phyloP scores from a whole-genome alignment of 176 grass and related monocot genomes.

The Carex cristatella region DNA sequence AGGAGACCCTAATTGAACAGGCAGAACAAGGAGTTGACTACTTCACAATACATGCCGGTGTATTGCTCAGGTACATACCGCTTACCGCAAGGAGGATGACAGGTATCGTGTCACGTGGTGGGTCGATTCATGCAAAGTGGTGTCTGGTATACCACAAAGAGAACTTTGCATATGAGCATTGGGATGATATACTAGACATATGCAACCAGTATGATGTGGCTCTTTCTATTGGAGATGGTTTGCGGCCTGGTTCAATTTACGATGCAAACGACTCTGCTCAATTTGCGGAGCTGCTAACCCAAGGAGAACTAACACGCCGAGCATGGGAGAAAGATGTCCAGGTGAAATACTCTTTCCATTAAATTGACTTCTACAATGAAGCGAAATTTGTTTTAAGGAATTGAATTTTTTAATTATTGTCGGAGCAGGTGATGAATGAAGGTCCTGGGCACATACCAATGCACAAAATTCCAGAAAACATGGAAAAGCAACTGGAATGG shows the following conservation, averaged over 20 bases:
- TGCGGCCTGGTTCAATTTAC: slow-evolving; percentile 94
- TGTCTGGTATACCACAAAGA: slow-evolving; percentile 93
- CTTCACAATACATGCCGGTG: slow-evolving; percentile 95
- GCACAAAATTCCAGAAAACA: slow-evolving; percentile 98
- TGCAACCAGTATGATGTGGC: slow-evolving; percentile 96
- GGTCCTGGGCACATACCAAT: slow-evolving; percentile 92
- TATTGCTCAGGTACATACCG: slow-evolving; percentile 90
- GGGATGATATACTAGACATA: slow-evolving; percentile 98
- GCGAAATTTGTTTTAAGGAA: neutral
- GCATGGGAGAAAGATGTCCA: slow-evolving; percentile 99
- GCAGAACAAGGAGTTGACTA: slow-evolving; percentile 99
- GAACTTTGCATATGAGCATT: slow-evolving; percentile 98
- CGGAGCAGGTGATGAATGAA: slow-evolving; percentile 90
- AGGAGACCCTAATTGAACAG: slow-evolving; percentile 89
- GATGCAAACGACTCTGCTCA: slow-evolving; percentile 98
- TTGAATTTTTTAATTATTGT: slow-evolving; percentile 3
- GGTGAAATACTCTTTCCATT: slow-evolving; percentile 34
- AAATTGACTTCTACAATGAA: slow-evolving; percentile 8
- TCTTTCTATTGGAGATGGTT: slow-evolving; percentile 89
- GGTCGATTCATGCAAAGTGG: slow-evolving; percentile 99
- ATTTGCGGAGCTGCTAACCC: slow-evolving; percentile 91
- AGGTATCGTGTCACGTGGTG: slow-evolving; percentile 94
- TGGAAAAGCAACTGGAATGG: slow-evolving; percentile 96
- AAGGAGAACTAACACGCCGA: slow-evolving; percentile 88
- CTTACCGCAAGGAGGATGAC: slow-evolving; percentile 98